Percentiles rank a stretch among this genome's conserved stretches.
phyloP scores from a whole-genome alignment of 805 yeast genomes.

The Nakazawaea molendinolei region DNA sequence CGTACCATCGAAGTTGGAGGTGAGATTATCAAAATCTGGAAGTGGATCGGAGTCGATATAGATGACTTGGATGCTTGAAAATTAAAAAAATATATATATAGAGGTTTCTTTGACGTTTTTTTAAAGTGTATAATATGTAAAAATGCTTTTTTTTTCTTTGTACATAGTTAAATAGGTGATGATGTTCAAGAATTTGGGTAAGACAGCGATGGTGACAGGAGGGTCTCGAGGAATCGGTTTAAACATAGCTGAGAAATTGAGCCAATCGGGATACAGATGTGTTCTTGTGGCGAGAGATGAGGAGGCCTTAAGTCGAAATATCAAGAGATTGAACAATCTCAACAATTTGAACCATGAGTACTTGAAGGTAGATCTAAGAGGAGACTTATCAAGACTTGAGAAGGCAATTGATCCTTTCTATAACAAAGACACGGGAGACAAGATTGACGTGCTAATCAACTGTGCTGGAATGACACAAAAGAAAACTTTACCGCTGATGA shows the following conservation, averaged over 20 bases:
- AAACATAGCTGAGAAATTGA: conserved; percentile 43
- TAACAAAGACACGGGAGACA: conserved; percentile 22
- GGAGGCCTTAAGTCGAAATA: conserved; percentile 24
- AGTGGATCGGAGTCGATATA: conserved; percentile 49
- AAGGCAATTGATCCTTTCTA: conserved; percentile 10
- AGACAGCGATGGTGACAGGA: conserved; percentile 56
- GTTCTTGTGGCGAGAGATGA: conserved; percentile 46
- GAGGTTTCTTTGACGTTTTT: no score
- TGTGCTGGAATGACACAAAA: conserved; percentile 65
- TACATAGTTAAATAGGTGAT: not conserved
- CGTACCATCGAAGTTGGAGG: conserved; percentile 72
- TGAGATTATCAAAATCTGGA: conserved; percentile 83
- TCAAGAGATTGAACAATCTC: conserved; percentile 9
- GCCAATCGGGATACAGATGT: conserved; percentile 44
- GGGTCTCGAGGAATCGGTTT: conserved; percentile 66
- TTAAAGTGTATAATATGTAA: no score
- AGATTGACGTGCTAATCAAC: conserved; percentile 45
- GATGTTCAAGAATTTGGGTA: conserved; percentile 3
- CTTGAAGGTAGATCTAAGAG: conserved; percentile 27
- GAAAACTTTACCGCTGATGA: conserved; percentile 38
- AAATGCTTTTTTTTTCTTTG: no score
- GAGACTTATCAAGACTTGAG: conserved; percentile 13
- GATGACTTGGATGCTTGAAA: no score
- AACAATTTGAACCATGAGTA: conserved; percentile 24
- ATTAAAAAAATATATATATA: no score